phyloP scores from a whole-genome alignment of 1,284 basidiomycete genomes.

The Fomitopsis schrenkii region DNA sequence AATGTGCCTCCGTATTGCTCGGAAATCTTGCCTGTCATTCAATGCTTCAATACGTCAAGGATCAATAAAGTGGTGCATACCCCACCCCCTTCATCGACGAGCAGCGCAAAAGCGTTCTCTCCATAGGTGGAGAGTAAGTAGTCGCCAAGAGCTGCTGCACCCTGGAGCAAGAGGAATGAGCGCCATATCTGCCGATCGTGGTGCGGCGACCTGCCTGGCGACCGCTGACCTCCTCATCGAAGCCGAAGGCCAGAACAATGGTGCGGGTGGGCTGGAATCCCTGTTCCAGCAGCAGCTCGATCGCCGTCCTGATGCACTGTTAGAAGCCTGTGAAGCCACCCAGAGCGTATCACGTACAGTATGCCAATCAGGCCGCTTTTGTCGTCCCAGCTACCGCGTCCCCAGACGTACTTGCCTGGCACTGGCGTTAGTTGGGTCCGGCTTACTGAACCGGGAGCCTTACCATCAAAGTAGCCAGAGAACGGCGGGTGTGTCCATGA shows the following conservation, averaged over 20 bases:
- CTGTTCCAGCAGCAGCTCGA: slow-evolving; percentile 51
- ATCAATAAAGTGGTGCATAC: slow-evolving; percentile 8
- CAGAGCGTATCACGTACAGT: slow-evolving; percentile 34
- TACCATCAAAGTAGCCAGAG: slow-evolving; percentile 34
- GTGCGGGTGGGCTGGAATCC: slow-evolving; percentile 50
- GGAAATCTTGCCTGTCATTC: slow-evolving; percentile 29
- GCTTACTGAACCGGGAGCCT: background rate
- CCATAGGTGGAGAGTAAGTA: slow-evolving; percentile 50
- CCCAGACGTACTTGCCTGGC: slow-evolving; percentile 54
- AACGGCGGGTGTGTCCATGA: slow-evolving; percentile 43
- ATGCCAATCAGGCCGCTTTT: slow-evolving; percentile 58
- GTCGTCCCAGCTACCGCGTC: slow-evolving; percentile 60
- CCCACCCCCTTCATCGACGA: slow-evolving; percentile 49
- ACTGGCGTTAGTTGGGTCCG: background rate
- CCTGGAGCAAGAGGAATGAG: slow-evolving; percentile 26
- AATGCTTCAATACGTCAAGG: background rate
- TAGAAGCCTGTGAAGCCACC: background rate
- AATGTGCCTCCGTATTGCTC: slow-evolving; percentile 35
- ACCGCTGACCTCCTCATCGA: slow-evolving; percentile 66
- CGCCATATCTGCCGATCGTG: background rate
- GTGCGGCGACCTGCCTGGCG: slow-evolving; percentile 28
- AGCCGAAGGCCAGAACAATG: slow-evolving; percentile 63
- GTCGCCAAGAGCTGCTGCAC: slow-evolving; percentile 41
- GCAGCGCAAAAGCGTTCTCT: slow-evolving; percentile 46
- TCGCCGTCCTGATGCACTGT: slow-evolving; percentile 33